Percentiles rank a stretch among this genome's conserved stretches.
These are phyloP conservation scores for Phaffia tasmanica DNA, from an alignment of 768 basidiomycete species.

Conservation along the genomic window DNA sequence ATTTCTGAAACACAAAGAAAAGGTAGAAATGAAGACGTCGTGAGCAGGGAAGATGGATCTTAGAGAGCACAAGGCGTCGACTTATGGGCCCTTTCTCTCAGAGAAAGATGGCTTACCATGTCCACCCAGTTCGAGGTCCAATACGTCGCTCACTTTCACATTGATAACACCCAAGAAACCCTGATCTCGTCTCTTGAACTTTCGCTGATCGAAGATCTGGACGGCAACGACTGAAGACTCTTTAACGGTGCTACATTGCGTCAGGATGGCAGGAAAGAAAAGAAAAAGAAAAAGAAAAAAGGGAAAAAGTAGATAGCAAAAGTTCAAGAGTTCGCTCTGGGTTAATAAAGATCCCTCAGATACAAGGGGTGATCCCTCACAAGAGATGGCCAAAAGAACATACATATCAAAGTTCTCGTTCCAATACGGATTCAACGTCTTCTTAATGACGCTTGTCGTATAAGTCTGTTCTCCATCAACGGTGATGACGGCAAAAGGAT, in stretches of 20 bases:
- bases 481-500: conserved; percentile 96
- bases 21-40: neutral
- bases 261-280: neutral
- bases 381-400: conserved; percentile 32
- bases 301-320: conserved; percentile 10
- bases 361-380: neutral
- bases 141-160: conserved; percentile 73
- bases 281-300: conserved; percentile 11
- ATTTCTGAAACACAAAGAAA: conserved; percentile 54
- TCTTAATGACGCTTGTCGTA: conserved; percentile 94
- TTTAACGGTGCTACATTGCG: conserved; percentile 62
- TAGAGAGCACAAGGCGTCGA: too few species aligned
- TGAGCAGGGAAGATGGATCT: neutral
- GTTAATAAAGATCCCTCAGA: neutral
- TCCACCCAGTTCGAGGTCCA: conserved; percentile 83
- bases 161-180: conserved; percentile 98
- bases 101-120: conserved; percentile 65
- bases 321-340: neutral
- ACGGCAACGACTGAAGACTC: conserved; percentile 97
- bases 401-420: conserved; percentile 97
- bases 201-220: conserved; percentile 97
- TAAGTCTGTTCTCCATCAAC: conserved; percentile 96
- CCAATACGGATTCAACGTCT: conserved; percentile 90
- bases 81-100: too few species aligned
- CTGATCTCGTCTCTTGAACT: conserved; percentile 96